Percentiles rank a stretch among this genome's conserved stretches.
These are phyloP conservation scores for Eimeria brunetti DNA, from an alignment of 169 alveolate genomes.

Conservation along the genomic window DNA sequence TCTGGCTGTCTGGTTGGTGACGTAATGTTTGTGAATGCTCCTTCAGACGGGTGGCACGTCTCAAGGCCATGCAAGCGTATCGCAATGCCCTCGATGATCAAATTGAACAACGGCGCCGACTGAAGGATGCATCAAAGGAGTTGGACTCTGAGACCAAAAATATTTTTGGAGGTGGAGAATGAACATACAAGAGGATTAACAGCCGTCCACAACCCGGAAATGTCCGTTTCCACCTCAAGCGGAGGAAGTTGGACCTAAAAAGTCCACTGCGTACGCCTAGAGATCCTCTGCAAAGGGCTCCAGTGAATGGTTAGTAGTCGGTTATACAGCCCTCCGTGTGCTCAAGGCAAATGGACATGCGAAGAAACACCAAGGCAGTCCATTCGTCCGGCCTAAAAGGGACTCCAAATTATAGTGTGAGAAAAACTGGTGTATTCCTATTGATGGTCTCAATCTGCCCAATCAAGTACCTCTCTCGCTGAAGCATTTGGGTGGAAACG, in stretches of 20 bases:
- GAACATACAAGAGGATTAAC: not conserved
- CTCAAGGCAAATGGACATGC: not conserved
- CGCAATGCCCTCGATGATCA: constrained; percentile 55
- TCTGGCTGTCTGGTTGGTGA: not conserved
- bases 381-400: not conserved
- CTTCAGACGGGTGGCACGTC: constrained; percentile 38
- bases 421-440: not conserved
- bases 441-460: not conserved
- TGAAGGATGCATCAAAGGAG: not conserved
- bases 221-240: not conserved
- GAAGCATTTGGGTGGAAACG: not conserved
- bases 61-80: constrained; percentile 41
- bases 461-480: not conserved
- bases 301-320: no score
- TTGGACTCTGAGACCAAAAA: not conserved
- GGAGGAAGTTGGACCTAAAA: not conserved
- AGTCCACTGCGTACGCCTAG: not conserved
- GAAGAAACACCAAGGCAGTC: not conserved
- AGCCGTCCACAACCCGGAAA: not conserved
- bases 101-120: constrained; percentile 4
- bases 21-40: not conserved
- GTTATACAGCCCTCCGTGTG: not conserved
- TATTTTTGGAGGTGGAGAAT: not conserved
- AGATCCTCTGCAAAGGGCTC: not conserved
- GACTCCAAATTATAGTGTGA: not conserved